A percentile compares a stretch with the other conserved stretches of the same genome.
Conservation (phyloP, 2,329 filamentous ascomycete genomes). For the Cercospora sesami region DNA sequence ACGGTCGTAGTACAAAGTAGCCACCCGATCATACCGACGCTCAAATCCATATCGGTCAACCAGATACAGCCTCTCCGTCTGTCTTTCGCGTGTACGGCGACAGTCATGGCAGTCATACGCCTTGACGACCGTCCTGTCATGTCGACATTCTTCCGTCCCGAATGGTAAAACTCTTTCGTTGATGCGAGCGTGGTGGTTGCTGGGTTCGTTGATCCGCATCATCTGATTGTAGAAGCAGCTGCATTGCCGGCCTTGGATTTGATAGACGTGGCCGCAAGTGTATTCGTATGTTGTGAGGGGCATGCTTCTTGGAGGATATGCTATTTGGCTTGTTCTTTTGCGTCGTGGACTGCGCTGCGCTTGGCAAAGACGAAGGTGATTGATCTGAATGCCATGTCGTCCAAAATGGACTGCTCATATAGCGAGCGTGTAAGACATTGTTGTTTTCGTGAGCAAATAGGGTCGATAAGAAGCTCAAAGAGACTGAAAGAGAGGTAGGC, state of each 20-base stretch:
- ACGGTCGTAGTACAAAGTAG: constrained; percentile 12
- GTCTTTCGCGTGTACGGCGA: constrained; percentile 14
- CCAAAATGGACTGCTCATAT: neutral
- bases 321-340: neutral
- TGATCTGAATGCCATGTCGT: neutral
- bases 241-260: constrained; percentile 30
- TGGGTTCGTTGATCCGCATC: constrained; percentile 26
- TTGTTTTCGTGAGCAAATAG: neutral
- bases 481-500: neutral
- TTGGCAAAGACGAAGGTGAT: neutral
- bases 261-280: constrained; percentile 29
- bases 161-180: constrained; percentile 24
- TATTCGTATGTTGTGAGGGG: constrained; percentile 30
- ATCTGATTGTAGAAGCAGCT: constrained; percentile 29
- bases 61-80: constrained; percentile 10
- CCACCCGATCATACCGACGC: neutral
- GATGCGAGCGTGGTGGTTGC: constrained; percentile 3
- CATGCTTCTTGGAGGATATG: constrained; percentile 15
- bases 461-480: neutral
- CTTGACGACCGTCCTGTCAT: constrained; percentile 19
- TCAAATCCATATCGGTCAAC: constrained; percentile 12
- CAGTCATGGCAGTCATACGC: constrained; percentile 18
- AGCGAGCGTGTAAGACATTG: neutral
- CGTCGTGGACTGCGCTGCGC: neutral
- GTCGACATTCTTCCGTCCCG: constrained; percentile 21